These are phyloP conservation scores for Boletus mariae DNA, from an alignment of 1,284 basidiomycete species.

Conservation along the genomic window DNA sequence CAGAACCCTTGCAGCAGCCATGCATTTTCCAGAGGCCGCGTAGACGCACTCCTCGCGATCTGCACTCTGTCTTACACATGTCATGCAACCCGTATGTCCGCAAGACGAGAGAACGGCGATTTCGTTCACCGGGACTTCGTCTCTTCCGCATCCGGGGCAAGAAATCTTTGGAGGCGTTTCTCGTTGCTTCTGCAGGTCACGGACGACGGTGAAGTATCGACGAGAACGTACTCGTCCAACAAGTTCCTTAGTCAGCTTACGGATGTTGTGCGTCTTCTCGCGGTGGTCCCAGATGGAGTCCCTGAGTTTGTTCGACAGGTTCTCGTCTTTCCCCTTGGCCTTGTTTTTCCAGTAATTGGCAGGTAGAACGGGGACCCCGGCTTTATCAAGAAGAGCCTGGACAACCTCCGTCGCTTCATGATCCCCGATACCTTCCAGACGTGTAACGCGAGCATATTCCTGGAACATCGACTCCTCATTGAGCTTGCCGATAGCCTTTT, in stretches of 20 bases:
- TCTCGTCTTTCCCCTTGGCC: conserved; percentile 53
- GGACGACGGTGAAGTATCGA: conserved; percentile 87
- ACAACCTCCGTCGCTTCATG: conserved; percentile 66
- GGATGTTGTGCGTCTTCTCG: conserved; percentile 82
- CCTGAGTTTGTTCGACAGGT: conserved; percentile 50
- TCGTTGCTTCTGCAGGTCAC: conserved; percentile 78
- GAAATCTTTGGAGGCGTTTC: conserved; percentile 53
- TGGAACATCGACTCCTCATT: conserved; percentile 75
- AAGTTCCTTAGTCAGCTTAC: conserved; percentile 81
- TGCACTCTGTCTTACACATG: conserved; percentile 70
- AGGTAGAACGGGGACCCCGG: conserved; percentile 48
- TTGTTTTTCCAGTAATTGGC: conserved; percentile 40
- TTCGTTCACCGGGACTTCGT: conserved; percentile 59
- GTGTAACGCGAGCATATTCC: conserved; percentile 66
- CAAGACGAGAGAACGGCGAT: conserved; percentile 87
- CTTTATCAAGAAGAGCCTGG: conserved; percentile 57
- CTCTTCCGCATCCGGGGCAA: conserved; percentile 59
- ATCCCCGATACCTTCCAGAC: conserved; percentile 71
- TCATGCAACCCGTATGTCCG: conserved; percentile 80
- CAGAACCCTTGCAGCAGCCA: conserved; percentile 65
- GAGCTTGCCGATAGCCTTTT: conserved; percentile 61
- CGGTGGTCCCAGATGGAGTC: conserved; percentile 79
- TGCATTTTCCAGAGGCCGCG: conserved; percentile 63
- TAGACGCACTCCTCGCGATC: conserved; percentile 81
- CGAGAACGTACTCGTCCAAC: conserved; percentile 84